Evolutionary conservation across 2,329 filamentous ascomycete genomes (phyloP).

Genomic region (Fragosphaeria purpurea): DNA sequence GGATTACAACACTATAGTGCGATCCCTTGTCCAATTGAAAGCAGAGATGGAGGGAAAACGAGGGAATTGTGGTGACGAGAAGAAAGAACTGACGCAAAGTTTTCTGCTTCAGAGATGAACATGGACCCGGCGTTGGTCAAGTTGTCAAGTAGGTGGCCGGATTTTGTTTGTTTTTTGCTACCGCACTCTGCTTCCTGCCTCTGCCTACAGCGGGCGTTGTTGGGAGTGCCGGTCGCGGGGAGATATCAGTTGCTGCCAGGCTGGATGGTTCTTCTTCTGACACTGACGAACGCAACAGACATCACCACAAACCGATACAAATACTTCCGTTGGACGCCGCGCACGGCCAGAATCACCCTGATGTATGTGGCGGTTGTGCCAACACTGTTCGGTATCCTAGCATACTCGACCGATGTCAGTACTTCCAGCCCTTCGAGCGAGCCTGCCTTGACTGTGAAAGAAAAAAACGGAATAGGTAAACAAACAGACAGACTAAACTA

Average conservation of each 20-base stretch:
- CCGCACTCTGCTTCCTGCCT: too few relatives aligned
- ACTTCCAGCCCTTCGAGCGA: neutral
- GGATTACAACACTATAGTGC: slow-evolving; percentile 34
- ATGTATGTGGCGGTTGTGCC: slow-evolving; percentile 69
- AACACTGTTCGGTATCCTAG: slow-evolving; percentile 56
- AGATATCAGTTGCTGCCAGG: too few relatives aligned
- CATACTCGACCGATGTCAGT: slow-evolving; percentile 80
- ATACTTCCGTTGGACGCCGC: slow-evolving; percentile 88
- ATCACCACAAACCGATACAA: slow-evolving; percentile 79
- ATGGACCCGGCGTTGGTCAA: slow-evolving; percentile 38
- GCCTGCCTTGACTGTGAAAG: neutral
- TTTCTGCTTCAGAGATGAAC: slow-evolving; percentile 27
- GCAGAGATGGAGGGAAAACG: too few relatives aligned
- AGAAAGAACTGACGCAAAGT: neutral
- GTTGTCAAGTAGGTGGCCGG: slow-evolving; percentile 29
- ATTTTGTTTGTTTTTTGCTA: neutral
- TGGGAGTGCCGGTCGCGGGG: too few relatives aligned
- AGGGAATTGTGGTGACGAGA: neutral
- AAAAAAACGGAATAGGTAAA: neutral
- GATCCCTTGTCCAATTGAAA: slow-evolving; percentile 6
- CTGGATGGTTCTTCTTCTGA: too few relatives aligned
- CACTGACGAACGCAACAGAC: slow-evolving; percentile 37
- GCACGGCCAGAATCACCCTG: slow-evolving; percentile 71
- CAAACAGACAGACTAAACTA: neutral
- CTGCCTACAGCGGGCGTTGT: too few relatives aligned